phyloP scores from a whole-genome alignment of 2,329 filamentous ascomycete species.

The Endoconidiophora laricicola region DNA sequence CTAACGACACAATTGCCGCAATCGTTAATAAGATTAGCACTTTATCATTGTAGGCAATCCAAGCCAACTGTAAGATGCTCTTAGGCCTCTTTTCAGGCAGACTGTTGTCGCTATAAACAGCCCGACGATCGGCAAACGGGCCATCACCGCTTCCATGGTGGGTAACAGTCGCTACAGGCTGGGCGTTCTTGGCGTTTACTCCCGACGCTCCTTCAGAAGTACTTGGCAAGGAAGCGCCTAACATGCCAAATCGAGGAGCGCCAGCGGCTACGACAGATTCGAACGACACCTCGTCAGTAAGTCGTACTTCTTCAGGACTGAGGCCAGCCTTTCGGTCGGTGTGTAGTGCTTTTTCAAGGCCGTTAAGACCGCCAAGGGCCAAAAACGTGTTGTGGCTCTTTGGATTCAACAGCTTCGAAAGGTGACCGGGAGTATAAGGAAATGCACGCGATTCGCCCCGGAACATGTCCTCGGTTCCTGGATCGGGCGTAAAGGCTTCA shows the following conservation, averaged over 20 bases:
- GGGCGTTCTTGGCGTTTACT: neutral
- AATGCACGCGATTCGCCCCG: slow-evolving; percentile 45
- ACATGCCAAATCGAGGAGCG: slow-evolving; percentile 5
- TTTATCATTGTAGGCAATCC: slow-evolving; percentile 59
- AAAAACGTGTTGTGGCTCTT: slow-evolving; percentile 62
- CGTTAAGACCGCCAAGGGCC: slow-evolving; percentile 54
- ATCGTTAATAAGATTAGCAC: slow-evolving; percentile 53
- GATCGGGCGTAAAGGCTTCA: slow-evolving; percentile 33
- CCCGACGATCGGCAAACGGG: slow-evolving; percentile 33
- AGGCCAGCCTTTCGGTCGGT: slow-evolving; percentile 49
- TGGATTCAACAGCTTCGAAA: slow-evolving; percentile 63
- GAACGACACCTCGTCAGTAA: slow-evolving; percentile 51
- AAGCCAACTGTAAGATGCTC: slow-evolving; percentile 41
- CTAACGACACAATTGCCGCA: slow-evolving; percentile 51
- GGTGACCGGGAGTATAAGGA: slow-evolving; percentile 54
- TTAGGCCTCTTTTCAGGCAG: slow-evolving; percentile 44
- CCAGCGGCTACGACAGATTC: slow-evolving; percentile 32
- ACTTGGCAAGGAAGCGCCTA: neutral
- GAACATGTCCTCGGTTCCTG: slow-evolving; percentile 57
- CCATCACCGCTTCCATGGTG: neutral
- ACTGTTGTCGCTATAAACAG: slow-evolving; percentile 42
- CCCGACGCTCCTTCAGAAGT: neutral
- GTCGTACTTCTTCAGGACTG: slow-evolving; percentile 47
- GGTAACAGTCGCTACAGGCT: neutral
- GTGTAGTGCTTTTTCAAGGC: slow-evolving; percentile 56